Base-by-base conservation (phyloP, 345 rosid genomes). In the Syzygium grande region DNA sequence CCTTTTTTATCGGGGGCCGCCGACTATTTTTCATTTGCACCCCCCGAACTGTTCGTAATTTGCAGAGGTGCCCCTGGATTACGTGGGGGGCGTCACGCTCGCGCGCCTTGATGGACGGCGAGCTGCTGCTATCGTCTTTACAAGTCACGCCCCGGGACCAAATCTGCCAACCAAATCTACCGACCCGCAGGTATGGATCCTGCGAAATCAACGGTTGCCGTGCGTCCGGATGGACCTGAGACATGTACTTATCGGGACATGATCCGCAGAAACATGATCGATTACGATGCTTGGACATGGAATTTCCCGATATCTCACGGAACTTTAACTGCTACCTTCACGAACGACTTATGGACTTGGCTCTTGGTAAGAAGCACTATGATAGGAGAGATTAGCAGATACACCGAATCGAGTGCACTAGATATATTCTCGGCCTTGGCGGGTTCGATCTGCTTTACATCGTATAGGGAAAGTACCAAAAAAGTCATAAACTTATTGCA, bases 181-280 rank as follows among this genome's bases (percentile, higher is more conserved):
- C 25, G 27, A 3, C 49, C 25, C 25, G 2, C 2, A 17, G 79
- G 41, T 29, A 7, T 1, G 0, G 11, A 6, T 63, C 78, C 7
- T 11, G 10, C 1, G 0, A 6, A 21, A 68, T 38, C 23, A 2
- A 17, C 0, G 0, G 23, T 3, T 6, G 73, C 34, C 0, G 7
- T 68, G 12, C 23, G 1, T 17, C 46, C 5, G 10, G 11, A 22
- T 22, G 11, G 59, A 56, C 10, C 6, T 2, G 27, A 56, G 59
- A 3, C 11, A 56, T 56, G 5, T 22, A 22, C 59, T 55, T 55
- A 21, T 55, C 11, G 17, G 2, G 59, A 56, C 12, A 10, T 10
- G 61, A 5, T 34, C 11, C 0, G 19, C 0, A 8, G 8, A 30
- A 29, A 7, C 19, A 65, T 12, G 30, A 59, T 12, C 0, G 2